Conservation (phyloP, 176 grass and related monocot species). For the Cenchrus americanus region DNA sequence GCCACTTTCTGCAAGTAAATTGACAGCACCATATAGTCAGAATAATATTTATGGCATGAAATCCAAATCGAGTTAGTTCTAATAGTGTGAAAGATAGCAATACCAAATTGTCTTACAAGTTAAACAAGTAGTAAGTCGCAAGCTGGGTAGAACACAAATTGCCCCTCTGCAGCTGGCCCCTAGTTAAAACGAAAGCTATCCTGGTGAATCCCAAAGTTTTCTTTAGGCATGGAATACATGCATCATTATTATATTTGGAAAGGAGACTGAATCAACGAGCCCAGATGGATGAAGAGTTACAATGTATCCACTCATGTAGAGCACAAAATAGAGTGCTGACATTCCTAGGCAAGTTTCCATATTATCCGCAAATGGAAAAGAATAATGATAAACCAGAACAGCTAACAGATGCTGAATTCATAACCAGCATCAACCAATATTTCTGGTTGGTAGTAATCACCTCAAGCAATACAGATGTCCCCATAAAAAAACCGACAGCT, state of each 20-base stretch:
- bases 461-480: conserved; percentile 39
- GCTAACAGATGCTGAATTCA: conserved; percentile 28
- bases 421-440: conserved; percentile 39
- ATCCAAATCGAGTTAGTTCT: neutral
- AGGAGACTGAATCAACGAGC: conserved; percentile 42
- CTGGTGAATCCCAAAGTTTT: conserved; percentile 26
- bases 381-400: conserved; percentile 22
- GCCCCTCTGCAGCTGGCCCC: neutral
- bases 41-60: conserved; percentile 29
- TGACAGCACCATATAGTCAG: conserved; percentile 32
- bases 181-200: conserved; percentile 43
- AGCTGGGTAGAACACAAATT: neutral
- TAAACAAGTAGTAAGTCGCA: neutral
- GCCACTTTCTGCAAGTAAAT: conserved; percentile 18
- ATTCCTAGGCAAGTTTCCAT: conserved; percentile 33
- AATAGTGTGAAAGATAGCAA: conserved; percentile 30
- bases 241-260: conserved; percentile 37
- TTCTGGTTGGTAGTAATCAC: conserved; percentile 50
- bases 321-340: conserved; percentile 27
- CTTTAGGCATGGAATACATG: conserved; percentile 36
- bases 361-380: conserved; percentile 36
- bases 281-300: conserved; percentile 26
- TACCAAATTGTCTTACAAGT: conserved; percentile 43
- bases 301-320: conserved; percentile 19
- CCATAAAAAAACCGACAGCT: conserved; percentile 30